Percentiles rank a stretch among this genome's conserved stretches.
Conservation (phyloP, 2,329 filamentous ascomycete species). For the Fusarium foetens region DNA sequence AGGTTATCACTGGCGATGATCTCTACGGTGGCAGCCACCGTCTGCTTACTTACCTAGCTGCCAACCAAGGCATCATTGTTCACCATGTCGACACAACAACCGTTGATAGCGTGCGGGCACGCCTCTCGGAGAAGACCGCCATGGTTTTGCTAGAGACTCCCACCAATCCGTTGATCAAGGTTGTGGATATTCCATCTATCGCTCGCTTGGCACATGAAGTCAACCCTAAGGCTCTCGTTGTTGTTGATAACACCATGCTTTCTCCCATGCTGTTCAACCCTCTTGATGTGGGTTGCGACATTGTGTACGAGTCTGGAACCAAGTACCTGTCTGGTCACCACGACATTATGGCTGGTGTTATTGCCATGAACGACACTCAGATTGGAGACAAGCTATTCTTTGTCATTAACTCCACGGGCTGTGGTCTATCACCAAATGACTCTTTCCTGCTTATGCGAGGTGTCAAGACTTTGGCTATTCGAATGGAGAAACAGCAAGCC, state of each 20-base stretch:
- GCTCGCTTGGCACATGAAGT: conserved; percentile 78
- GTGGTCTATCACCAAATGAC: conserved; percentile 93
- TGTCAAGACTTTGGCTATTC: conserved; percentile 94
- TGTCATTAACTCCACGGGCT: conserved; percentile 96
- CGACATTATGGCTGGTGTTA: conserved; percentile 98
- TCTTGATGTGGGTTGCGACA: conserved; percentile 91
- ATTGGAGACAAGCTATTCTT: conserved; percentile 94
- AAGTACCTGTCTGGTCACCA: conserved; percentile 99
- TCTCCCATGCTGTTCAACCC: conserved; percentile 95
- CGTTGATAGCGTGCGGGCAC: conserved; percentile 73
- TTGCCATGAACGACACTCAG: conserved; percentile 84
- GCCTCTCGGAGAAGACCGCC: conserved; percentile 82
- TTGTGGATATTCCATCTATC: conserved; percentile 89
- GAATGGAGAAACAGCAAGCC: conserved; percentile 97
- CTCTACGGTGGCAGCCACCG: conserved; percentile 96
- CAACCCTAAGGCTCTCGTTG: conserved; percentile 82
- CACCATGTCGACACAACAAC: conserved; percentile 96
- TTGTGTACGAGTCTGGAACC: conserved; percentile 97
- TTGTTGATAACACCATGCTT: conserved; percentile 99
- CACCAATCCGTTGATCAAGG: conserved; percentile 98
- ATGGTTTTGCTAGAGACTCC: conserved; percentile 98
- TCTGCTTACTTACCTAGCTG: conserved; percentile 88
- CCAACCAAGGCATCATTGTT: conserved; percentile 90
- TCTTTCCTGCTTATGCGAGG: conserved; percentile 95
- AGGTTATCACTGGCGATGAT: conserved; percentile 97